These are phyloP conservation scores for Hymenoscyphus fructigenus DNA, from an alignment of 2,329 filamentous ascomycete genomes.

Conservation along the genomic window DNA sequence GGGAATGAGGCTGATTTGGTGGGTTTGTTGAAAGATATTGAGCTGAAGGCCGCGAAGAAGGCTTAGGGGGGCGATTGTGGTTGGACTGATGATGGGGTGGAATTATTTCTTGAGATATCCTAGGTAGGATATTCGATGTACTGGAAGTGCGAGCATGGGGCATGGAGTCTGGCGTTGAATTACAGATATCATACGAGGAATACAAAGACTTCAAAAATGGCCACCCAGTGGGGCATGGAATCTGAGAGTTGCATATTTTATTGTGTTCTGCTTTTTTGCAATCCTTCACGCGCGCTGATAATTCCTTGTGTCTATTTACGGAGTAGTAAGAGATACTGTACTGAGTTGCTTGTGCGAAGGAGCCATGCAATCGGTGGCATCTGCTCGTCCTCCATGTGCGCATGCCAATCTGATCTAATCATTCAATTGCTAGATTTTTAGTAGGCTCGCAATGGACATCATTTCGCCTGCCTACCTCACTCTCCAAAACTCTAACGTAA, in stretches of 20 bases:
- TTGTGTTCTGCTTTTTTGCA: not conserved
- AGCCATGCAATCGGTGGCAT: too few species aligned
- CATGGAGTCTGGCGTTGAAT: conserved; percentile 12
- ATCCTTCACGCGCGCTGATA: too few species aligned
- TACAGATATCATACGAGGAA: not conserved
- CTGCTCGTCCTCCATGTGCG: too few species aligned
- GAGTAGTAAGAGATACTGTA: too few species aligned
- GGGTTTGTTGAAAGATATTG: conserved; percentile 62
- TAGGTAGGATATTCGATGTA: not conserved
- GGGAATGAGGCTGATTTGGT: conserved; percentile 65
- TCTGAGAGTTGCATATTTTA: not conserved
- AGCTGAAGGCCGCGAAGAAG: conserved; percentile 41
- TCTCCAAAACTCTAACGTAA: too few species aligned
- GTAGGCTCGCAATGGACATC: too few species aligned
- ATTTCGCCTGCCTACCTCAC: too few species aligned
- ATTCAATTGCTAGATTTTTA: too few species aligned
- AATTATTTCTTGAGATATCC: not conserved
- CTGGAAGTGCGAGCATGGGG: conserved; percentile 1
- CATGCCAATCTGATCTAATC: too few species aligned
- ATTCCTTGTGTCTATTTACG: too few species aligned
- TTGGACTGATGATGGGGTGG: not conserved
- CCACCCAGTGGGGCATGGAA: not conserved
- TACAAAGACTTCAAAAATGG: not conserved
- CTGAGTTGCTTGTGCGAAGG: too few species aligned
- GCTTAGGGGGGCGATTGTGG: conserved; percentile 11